phyloP scores from a whole-genome alignment of 108 stramenopile genomes.

The Cyclostephanos tholiformis region DNA sequence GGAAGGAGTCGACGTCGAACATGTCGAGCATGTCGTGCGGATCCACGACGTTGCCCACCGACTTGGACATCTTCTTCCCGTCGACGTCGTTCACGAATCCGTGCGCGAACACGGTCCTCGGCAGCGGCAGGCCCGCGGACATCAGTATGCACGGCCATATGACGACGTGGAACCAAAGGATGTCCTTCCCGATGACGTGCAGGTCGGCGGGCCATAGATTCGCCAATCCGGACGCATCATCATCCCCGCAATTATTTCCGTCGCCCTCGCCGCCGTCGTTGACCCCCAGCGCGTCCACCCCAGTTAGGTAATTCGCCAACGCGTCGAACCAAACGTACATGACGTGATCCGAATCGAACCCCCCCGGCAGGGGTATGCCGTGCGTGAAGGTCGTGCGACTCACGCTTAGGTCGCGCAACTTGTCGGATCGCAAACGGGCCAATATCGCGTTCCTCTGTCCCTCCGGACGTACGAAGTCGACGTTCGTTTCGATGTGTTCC shows the following conservation, averaged over 20 bases:
- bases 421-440: slow-evolving; percentile 75
- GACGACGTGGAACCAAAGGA: slow-evolving; percentile 98
- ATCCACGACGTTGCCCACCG: slow-evolving; percentile 97
- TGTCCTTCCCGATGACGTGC: slow-evolving; percentile 99
- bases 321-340: slow-evolving; percentile 99
- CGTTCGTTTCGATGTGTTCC: slow-evolving; percentile 84
- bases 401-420: slow-evolving; percentile 90
- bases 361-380: slow-evolving; percentile 96
- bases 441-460: slow-evolving; percentile 85
- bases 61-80: slow-evolving; percentile 99
- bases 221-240: slow-evolving; percentile 53
- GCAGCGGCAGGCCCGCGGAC: slow-evolving; percentile 91
- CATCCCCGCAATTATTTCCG: slow-evolving; percentile 42
- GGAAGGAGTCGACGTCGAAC: slow-evolving; percentile 92
- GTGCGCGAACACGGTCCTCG: slow-evolving; percentile 94
- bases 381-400: slow-evolving; percentile 95
- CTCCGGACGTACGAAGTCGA: slow-evolving; percentile 93
- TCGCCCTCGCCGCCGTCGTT: slow-evolving; percentile 16
- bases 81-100: slow-evolving; percentile 97
- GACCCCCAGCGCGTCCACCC: slow-evolving; percentile 81
- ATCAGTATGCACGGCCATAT: slow-evolving; percentile 99
- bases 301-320: slow-evolving; percentile 95
- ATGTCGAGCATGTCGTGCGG: slow-evolving; percentile 92
- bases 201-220: slow-evolving; percentile 94
- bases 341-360: slow-evolving; percentile 90